A percentile compares a stretch with the other conserved stretches of the same genome.
Conservation (phyloP, 1,284 basidiomycete genomes). For the Cryptococcus sp. region DNA sequence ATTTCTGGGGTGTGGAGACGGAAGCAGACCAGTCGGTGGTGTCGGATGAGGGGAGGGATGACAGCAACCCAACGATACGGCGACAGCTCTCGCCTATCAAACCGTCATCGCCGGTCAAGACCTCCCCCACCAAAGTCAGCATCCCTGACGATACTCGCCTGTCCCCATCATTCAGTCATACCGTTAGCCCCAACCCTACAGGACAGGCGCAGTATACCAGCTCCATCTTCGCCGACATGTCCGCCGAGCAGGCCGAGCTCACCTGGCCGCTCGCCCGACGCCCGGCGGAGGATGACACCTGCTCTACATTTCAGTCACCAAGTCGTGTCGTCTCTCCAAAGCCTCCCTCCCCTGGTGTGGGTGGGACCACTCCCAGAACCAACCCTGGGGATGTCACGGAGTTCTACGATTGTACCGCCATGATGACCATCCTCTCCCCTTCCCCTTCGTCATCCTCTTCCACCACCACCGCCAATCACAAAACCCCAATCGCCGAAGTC, state of each 20-base stretch:
- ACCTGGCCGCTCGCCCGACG: conserved; percentile 31
- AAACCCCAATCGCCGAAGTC: conserved; percentile 5
- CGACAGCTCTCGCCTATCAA: conserved; percentile 19
- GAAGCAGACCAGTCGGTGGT: background rate
- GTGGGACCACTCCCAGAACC: background rate
- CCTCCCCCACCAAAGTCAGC: background rate
- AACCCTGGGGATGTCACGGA: conserved; percentile 24
- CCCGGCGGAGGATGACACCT: conserved; percentile 11
- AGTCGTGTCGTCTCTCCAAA: background rate
- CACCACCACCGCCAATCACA: background rate
- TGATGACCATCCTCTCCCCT: conserved; percentile 14
- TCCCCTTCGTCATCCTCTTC: conserved; percentile 7
- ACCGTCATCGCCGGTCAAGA: background rate
- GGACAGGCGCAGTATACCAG: conserved; percentile 14
- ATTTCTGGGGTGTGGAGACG: conserved; percentile 10
- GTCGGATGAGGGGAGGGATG: conserved; percentile 7
- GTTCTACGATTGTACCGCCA: conserved; percentile 33
- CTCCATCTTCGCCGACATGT: conserved; percentile 44
- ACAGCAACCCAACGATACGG: conserved; percentile 28
- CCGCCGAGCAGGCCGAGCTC: conserved; percentile 37
- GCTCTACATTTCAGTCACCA: conserved; percentile 28
- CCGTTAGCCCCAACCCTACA: background rate
- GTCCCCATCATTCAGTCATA: too few relatives aligned
- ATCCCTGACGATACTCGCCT: background rate
- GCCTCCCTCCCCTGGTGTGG: background rate